Base-by-base conservation (phyloP, 208 protist species). In the Leishmania tropica region DNA sequence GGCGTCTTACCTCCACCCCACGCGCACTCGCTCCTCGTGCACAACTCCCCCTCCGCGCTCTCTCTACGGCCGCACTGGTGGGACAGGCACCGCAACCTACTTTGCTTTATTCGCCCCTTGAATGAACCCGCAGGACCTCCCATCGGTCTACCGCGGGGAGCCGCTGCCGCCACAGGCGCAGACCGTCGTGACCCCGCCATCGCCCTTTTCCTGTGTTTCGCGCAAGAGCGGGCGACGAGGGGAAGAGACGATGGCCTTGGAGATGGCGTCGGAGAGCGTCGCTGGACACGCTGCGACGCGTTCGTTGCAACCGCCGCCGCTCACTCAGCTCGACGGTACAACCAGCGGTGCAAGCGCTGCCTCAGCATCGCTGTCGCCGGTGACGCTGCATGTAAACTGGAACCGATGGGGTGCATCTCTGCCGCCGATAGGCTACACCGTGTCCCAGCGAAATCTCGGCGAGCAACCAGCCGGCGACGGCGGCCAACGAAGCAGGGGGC, bases 351-450 rank as follows among this genome's bases (percentile, higher is more conserved):
- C 75, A 37, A 68, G 31, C 35, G 37, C 11, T 10, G 6, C 28
- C 75, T 45, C 75, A 19, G 37, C 53, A 64, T 58, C 40, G 31
- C 75, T 51, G 54, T 17, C 54, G 56, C 37, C 54, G 75, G 54
- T 65, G 74, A 58, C 11, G n/a, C 1, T 45, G 51, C n/a, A 42
- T 31, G 19, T 42, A 37, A 45, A 62, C 73, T 62, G 73, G 51
- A 56, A 62, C 11, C n/a, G 51, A 65, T 85, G 77, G 77, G 81
- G 62, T 0, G 77, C 73, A 19, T 81, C 81, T 5, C 64, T 85
- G 24, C 47, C 81, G 24, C 81, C 81, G n/a, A 60, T 71, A 11
- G 77, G 60, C 60, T 81, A 81, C 77, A 75, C 77, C 13, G 56
- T 75, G 40, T 62, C 81, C 21, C 70, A 75, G 48, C 65, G 77